Evolutionary conservation across 2,329 filamentous ascomycete genomes (phyloP).

Genomic region (Aspergillus luchuensis): DNA sequence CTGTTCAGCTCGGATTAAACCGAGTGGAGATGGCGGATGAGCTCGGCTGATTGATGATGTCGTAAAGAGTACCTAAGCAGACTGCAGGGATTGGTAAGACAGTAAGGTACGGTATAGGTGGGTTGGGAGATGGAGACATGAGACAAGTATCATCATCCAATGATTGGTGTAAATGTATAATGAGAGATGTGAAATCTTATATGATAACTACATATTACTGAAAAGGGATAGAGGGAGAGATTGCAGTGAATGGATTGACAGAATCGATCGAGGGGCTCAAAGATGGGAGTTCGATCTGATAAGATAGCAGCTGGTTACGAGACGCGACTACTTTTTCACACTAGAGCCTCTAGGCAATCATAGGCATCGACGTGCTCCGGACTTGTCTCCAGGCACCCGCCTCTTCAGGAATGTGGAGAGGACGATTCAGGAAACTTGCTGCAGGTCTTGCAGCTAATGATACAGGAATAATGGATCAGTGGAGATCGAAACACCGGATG

Average conservation of each 20-base stretch:
- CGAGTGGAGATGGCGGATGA: conserved; percentile 5
- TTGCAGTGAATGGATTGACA: neutral
- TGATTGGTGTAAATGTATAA: no score
- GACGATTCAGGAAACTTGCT: neutral
- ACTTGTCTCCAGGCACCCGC: neutral
- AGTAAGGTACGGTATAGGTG: neutral
- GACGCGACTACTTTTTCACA: no score
- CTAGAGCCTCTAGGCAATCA: neutral
- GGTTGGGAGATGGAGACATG: neutral
- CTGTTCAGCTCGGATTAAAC: conserved; percentile 3
- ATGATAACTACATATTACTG: no score
- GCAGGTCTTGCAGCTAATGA: neutral
- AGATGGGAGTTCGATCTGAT: conserved; percentile 7
- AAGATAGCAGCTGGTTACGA: conserved; percentile 2
- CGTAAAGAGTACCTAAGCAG: conserved; percentile 1
- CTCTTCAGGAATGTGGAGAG: conserved; percentile 2
- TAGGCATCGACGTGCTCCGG: neutral
- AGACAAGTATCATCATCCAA: neutral
- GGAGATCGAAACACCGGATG: conserved; percentile 21
- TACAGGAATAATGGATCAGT: conserved; percentile 10
- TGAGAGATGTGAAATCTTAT: no score
- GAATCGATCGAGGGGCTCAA: neutral
- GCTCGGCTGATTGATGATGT: conserved; percentile 5
- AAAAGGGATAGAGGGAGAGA: neutral
- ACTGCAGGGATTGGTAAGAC: neutral